Percentiles rank a stretch among this genome's conserved stretches.
Conservation (phyloP, 331 rosid species). For the Quercus tomentella region DNA sequence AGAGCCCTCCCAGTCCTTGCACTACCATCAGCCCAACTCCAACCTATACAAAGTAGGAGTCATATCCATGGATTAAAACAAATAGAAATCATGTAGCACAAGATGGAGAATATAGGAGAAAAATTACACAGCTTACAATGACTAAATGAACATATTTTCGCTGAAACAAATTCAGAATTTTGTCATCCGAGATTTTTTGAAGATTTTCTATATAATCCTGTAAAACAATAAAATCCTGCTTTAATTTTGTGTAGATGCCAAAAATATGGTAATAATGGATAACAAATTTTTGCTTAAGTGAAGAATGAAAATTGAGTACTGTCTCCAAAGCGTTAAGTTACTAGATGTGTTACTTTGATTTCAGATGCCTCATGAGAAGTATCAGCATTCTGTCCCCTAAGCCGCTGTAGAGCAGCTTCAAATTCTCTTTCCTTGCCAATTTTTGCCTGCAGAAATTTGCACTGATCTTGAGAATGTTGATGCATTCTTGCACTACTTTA, state of each 20-base stretch:
- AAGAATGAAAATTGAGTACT: neutral
- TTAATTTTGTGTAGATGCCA: neutral
- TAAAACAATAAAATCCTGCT: neutral
- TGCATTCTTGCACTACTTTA: neutral
- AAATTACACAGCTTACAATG: conserved; percentile 12
- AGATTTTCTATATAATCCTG: conserved; percentile 45
- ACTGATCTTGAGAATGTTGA: neutral
- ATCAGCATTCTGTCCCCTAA: conserved; percentile 30
- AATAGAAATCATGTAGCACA: neutral
- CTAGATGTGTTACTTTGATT: conserved; percentile 22
- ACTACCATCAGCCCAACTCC: conserved; percentile 40
- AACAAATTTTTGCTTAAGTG: neutral
- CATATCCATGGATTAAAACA: neutral
- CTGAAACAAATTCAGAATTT: conserved; percentile 29
- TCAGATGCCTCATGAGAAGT: conserved; percentile 37
- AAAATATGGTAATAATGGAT: neutral
- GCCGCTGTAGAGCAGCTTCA: conserved; percentile 41
- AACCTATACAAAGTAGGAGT: conserved; percentile 14
- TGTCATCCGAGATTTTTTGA: neutral
- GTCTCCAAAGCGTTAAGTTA: neutral
- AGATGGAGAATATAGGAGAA: neutral
- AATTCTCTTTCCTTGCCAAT: conserved; percentile 24
- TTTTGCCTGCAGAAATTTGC: conserved; percentile 35
- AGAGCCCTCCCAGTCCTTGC: conserved; percentile 33
- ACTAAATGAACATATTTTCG: conserved; percentile 25